A percentile compares a stretch with the other conserved stretches of the same genome.
Evolutionary conservation across 805 yeast genomes (phyloP).

Genomic region (Priceomyces castillae): DNA sequence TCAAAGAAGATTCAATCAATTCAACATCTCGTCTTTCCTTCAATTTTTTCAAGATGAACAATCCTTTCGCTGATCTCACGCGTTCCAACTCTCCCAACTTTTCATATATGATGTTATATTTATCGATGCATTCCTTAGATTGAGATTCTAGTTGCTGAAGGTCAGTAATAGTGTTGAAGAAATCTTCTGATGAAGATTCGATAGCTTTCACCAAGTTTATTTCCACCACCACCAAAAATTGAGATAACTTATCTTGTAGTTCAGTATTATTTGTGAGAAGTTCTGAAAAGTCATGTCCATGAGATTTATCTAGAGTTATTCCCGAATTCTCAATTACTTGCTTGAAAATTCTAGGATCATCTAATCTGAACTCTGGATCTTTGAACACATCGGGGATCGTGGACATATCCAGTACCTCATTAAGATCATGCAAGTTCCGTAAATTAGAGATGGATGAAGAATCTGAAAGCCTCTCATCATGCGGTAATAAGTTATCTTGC

Average conservation of each 20-base stretch:
- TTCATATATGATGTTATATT: constrained; percentile 44
- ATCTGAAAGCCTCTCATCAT: constrained; percentile 7
- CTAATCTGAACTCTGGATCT: constrained; percentile 68
- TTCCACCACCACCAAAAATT: constrained; percentile 83
- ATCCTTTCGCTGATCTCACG: constrained; percentile 50
- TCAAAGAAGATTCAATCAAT: constrained; percentile 57
- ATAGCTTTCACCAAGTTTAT: constrained; percentile 77
- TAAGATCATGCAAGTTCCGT: constrained; percentile 4
- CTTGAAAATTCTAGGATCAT: constrained; percentile 82
- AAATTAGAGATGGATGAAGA: constrained; percentile 10
- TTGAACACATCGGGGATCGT: constrained; percentile 69
- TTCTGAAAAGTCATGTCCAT: constrained; percentile 22
- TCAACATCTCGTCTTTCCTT: constrained; percentile 58
- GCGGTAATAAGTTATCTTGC: constrained; percentile 9
- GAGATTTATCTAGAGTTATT: neutral
- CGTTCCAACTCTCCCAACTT: constrained; percentile 47
- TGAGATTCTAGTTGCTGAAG: constrained; percentile 60
- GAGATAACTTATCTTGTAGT: constrained; percentile 75
- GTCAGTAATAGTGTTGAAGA: constrained; percentile 81
- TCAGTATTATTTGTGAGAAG: constrained; percentile 48
- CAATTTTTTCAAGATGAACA: constrained; percentile 47
- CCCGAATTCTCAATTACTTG: constrained; percentile 53
- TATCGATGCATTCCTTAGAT: constrained; percentile 49
- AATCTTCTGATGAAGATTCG: constrained; percentile 77
- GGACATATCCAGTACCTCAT: constrained; percentile 7